Evolutionary conservation across 108 stramenopile genomes (phyloP), one percentile per base, ranked within the genome.

Genomic region (Skeletonema tropicum): DNA sequence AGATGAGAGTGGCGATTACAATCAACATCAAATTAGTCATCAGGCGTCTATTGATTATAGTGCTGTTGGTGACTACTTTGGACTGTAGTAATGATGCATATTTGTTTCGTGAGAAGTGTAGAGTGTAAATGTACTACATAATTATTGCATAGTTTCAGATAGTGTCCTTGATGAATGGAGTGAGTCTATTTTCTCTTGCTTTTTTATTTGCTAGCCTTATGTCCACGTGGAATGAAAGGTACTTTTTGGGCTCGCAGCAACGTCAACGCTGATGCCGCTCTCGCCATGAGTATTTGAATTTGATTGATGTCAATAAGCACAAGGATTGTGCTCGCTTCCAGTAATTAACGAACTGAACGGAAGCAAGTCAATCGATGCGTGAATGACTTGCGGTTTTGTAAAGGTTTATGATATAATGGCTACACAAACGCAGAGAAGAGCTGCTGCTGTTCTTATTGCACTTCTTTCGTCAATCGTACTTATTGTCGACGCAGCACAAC

Each of bases 1-100:
- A 21, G 48, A 49, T 6, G 52, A 55, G 19, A 55, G 52, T 6
- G 52, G 52, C 52, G 23, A 55, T 10, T 55, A 55, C 52, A 55
- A 55, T 5, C 15, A 45, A 45, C 42, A 45, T n/a, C 48, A 49
- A 19, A 49, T 49, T 19, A 49, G 48, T 49, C 52, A 55, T 55
- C 52, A 55, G 23, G 52, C 52, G 2, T 55, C 52, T 5, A 55
- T 55, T 55, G 52, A 55, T 55, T 55, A 55, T 23, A n/a, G 52
- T 23, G 52, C 52, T 55, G 52, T 55, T 1, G 23, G 23, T 8
- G 52, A 55, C 23, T 23, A 23, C 21, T 55, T 55, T 23, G 52
- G 52, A 11, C 52, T 55, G 52, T 55, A 55, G 23, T 42, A 42
- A 42, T 45, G 5, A n/a, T 35, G 7, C 7, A 7, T 32, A 2